Conservation (phyloP, 108 stramenopile genomes). For the Pelagomonas calceolata region DNA sequence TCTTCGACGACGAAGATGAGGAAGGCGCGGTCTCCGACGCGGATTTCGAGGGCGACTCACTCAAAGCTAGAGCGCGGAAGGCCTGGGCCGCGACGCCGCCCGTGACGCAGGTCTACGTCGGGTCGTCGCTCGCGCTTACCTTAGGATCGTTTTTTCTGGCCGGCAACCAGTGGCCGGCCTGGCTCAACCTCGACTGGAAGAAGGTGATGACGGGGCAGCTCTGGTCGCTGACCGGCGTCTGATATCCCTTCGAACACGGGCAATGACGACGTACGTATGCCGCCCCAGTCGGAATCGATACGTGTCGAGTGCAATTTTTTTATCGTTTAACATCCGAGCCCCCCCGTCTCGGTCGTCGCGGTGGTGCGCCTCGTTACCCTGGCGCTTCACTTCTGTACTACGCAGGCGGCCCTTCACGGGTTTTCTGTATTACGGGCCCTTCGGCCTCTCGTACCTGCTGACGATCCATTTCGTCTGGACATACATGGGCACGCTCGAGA, state of each 20-base stretch:
- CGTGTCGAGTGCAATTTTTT: no score
- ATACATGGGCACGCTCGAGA: conserved; percentile 88
- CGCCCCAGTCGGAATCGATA: no score
- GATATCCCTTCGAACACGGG: no score
- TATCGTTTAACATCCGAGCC: no score
- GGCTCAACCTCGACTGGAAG: conserved; percentile 63
- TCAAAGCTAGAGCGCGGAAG: conserved; percentile 40
- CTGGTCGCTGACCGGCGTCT: no score
- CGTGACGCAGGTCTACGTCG: conserved; percentile 68
- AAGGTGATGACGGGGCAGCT: conserved; percentile 53
- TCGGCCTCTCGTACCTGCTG: conserved; percentile 67
- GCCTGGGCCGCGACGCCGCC: conserved; percentile 71
- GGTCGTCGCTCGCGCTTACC: conserved; percentile 56
- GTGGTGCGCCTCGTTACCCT: no score
- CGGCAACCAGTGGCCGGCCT: conserved; percentile 64
- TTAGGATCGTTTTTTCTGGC: conserved; percentile 49
- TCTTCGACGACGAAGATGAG: conserved; percentile 41
- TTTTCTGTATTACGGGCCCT: conserved; percentile 75
- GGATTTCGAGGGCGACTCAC: conserved; percentile 60
- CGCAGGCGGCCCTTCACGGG: conserved; percentile 67
- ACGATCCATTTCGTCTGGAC: conserved; percentile 85
- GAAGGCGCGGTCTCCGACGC: conserved; percentile 32
- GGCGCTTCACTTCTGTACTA: no score
- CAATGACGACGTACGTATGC: no score
- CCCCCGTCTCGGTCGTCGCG: no score